Evolutionary conservation across 108 stramenopile genomes (phyloP), one percentile per base, ranked within the genome.

Genomic region (Pelagomonas calceolata): DNA sequence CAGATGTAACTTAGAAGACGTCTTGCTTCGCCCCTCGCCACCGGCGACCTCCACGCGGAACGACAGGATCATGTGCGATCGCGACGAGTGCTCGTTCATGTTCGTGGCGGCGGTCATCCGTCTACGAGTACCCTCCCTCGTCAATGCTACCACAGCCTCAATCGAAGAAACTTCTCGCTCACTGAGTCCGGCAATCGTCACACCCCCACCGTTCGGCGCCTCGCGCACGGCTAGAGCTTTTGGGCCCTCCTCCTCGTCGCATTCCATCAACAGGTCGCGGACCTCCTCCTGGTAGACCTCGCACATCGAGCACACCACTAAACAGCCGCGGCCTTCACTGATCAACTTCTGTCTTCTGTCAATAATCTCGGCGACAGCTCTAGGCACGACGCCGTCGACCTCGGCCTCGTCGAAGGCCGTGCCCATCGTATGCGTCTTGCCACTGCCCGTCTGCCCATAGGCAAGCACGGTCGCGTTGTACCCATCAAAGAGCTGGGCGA

Each of bases 91-190:
- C 35, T 83, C 85, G 73, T 95, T 95, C 91, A 95, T 92, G 64
- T 88, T 88, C 9, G 95, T 97, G 3, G 95, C 86, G 32, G 86
- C 92, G 30, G 90, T 90, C n/a, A 89, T 91, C 15, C 95, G 85
- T 64, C 90, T 82, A 46, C 85, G 72, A 75, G 87, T 91, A 30
- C 96, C 96, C 0, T 81, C 73, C 29, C 88, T 80, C 65, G 95
- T 78, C 68, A 91, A 85, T 4, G 81, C 71, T 73, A 95, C 73
- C 12, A 95, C 92, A 70, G 95, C 92, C 65, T 91, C 89, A 1
- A 89, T 87, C 66, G 79, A 83, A 21, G 77, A 66, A 29, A 92
- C 93, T 14, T 77, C 80, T 10, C 85, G 81, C 73, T 87, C 82
- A 1, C 87, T 89, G 12, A 89, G 90, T 17, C 94, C 96, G 9